phyloP scores from a whole-genome alignment of 345 rosid genomes.

The Pugionium dolabratum region DNA sequence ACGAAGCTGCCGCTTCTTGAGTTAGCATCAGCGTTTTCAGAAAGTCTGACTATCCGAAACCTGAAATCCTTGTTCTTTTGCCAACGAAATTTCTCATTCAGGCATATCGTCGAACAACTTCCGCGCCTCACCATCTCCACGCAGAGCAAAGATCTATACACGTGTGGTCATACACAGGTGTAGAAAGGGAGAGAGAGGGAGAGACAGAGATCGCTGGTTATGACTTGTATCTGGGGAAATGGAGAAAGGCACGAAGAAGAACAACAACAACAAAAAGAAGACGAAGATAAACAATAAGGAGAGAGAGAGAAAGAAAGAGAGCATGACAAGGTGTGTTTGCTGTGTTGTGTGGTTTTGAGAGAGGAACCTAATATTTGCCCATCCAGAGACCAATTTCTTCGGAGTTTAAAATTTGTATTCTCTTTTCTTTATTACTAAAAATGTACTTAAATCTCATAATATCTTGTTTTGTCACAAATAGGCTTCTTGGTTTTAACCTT shows the following conservation, averaged over 20 bases:
- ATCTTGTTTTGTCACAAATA: neutral
- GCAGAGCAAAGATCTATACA: neutral
- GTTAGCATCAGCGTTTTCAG: constrained; percentile 17
- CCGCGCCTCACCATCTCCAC: constrained; percentile 26
- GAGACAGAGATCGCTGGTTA: neutral
- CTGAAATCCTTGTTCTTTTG: constrained; percentile 19
- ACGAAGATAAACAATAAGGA: neutral
- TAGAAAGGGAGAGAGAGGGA: neutral
- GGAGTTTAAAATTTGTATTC: neutral
- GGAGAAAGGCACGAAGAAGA: constrained; percentile 27
- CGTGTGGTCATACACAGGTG: constrained; percentile 20
- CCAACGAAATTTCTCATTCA: constrained; percentile 29
- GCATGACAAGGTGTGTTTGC: constrained; percentile 29
- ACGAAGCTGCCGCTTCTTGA: constrained; percentile 27
- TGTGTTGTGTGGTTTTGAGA: constrained; percentile 22
- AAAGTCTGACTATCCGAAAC: constrained; percentile 21
- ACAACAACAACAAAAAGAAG: neutral
- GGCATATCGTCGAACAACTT: constrained; percentile 41
- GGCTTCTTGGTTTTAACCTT: neutral
- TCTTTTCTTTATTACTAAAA: neutral
- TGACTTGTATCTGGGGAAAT: constrained; percentile 19
- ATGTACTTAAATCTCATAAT: neutral
- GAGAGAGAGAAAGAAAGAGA: constrained; percentile 3
- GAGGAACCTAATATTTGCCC: constrained; percentile 24
- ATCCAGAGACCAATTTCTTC: constrained; percentile 14